A percentile compares a stretch with the other conserved stretches of the same genome.
Conservation (phyloP, 345 rosid species). For the Firmiana major region DNA sequence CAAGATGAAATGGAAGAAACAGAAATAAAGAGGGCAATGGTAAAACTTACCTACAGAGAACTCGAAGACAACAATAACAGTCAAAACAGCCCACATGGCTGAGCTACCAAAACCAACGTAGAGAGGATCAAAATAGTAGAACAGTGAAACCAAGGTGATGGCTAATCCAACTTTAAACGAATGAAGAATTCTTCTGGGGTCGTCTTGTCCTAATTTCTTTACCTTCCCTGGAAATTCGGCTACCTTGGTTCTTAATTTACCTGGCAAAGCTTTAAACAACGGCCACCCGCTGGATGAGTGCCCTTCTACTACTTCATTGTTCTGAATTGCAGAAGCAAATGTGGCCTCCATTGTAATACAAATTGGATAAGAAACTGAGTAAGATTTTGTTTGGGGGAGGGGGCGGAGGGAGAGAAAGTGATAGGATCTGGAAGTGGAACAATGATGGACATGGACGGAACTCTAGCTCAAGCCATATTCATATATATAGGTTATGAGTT, state of each 20-base stretch:
- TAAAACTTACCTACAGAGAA: conserved; percentile 56
- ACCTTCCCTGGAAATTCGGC: conserved; percentile 21
- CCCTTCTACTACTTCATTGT: not conserved
- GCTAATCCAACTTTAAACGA: conserved; percentile 73
- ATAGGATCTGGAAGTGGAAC: too few species aligned
- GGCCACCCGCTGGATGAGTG: not conserved
- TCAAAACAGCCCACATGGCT: conserved; percentile 87
- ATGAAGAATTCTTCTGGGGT: conserved; percentile 66
- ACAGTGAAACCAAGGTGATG: conserved; percentile 54
- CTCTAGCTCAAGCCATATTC: not conserved
- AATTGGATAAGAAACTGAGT: not conserved
- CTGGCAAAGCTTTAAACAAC: conserved; percentile 17
- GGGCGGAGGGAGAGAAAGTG: too few species aligned
- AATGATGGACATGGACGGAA: not conserved
- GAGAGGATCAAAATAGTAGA: conserved; percentile 60
- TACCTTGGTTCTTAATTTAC: conserved; percentile 16
- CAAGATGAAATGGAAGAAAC: too few species aligned
- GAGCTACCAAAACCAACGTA: conserved; percentile 58
- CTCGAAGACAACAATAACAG: conserved; percentile 81
- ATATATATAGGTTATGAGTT: not conserved
- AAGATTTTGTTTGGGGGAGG: too few species aligned
- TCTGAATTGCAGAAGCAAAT: not conserved
- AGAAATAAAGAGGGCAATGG: not conserved
- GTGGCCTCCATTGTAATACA: not conserved
- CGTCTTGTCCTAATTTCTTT: conserved; percentile 53